Percentiles rank a stretch among this genome's conserved stretches.
These are phyloP conservation scores for Blastobotrys robertii DNA, from an alignment of 805 yeast species.

Conservation along the genomic window DNA sequence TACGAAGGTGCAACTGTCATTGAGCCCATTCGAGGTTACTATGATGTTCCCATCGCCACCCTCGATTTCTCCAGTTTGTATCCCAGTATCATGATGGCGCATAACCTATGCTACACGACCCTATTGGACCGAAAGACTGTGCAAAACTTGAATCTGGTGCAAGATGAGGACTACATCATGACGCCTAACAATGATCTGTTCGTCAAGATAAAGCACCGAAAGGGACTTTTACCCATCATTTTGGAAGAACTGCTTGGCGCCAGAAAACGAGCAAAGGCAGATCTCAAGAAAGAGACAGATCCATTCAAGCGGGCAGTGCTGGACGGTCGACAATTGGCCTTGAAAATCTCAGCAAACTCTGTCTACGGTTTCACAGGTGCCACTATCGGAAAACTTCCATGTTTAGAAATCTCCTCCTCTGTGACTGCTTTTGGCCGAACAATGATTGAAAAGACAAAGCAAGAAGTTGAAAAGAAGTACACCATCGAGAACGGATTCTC, in stretches of 20 bases:
- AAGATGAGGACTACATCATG: constrained; percentile 67
- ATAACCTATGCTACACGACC: constrained; percentile 91
- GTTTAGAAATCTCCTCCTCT: constrained; percentile 91
- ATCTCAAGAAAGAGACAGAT: constrained; percentile 84
- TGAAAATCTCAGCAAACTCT: constrained; percentile 94
- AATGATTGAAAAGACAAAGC: constrained; percentile 90
- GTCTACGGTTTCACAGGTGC: constrained; percentile 99
- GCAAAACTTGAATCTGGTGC: constrained; percentile 49
- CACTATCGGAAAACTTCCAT: constrained; percentile 92
- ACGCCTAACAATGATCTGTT: constrained; percentile 93
- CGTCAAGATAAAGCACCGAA: constrained; percentile 56
- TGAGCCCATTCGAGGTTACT: constrained; percentile 92
- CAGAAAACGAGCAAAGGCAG: constrained; percentile 86
- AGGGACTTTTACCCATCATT: constrained; percentile 89
- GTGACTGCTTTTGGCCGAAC: constrained; percentile 93
- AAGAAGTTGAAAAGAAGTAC: constrained; percentile 72
- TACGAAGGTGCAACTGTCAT: constrained; percentile 99
- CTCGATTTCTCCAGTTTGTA: constrained; percentile 94
- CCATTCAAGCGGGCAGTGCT: constrained; percentile 89
- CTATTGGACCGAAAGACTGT: constrained; percentile 61
- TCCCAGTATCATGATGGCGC: constrained; percentile 99
- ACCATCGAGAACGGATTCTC: constrained; percentile 71
- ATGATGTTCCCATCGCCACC: constrained; percentile 95
- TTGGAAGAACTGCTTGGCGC: constrained; percentile 81
- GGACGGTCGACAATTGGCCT: constrained; percentile 94